Base-by-base conservation (phyloP, 208 protist species). In the Wallacemonas rigidus region DNA sequence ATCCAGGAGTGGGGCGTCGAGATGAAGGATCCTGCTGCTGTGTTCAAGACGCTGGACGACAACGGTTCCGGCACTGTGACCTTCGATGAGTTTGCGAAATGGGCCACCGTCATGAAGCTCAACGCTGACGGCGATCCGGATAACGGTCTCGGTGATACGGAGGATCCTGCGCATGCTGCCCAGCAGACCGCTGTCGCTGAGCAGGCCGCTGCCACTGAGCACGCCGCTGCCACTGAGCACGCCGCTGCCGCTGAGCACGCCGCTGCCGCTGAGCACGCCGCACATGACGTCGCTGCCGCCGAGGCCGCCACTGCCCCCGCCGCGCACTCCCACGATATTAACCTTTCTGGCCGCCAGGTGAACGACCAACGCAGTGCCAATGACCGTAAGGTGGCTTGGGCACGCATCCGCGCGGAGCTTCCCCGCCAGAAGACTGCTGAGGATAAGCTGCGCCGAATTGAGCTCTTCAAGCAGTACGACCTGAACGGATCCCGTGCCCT, bases 41-140 rank as follows among this genome's bases (percentile, higher is more conserved):
- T 75, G 17, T 91, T 91, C 78, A 79, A 83, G 45, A 67, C 72
- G 69, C 69, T 91, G 44, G 86, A 91, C 61, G 71, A 55, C 44
- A 80, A 88, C 75, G 77, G 75, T 36, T 71, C 76, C 53, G 86
- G 86, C 35, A 61, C 75, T 54, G 75, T 91, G 47, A 73, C 79
- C 51, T 86, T 88, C 67, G 75, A 83, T 60, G 86, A 91, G 78
- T 87, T 90, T 57, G 72, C 76, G 35, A 61, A 40, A 9, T 89
- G 81, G 81, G 85, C 79, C 62, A 58, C 77, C 2, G 63, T 53
- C 36, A 70, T 77, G 55, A 79, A 80, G 64, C 72, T 89, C 44
- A 67, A 85, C 9, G 41, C 6, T 5, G 60, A 65, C 60, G 60
- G 60, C 41, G 60, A 65, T 65, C 60, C 60, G 43, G 60, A 65